These are phyloP conservation scores for Dioscorea alata DNA, from an alignment of 106 monocot genomes.

Conservation along the genomic window DNA sequence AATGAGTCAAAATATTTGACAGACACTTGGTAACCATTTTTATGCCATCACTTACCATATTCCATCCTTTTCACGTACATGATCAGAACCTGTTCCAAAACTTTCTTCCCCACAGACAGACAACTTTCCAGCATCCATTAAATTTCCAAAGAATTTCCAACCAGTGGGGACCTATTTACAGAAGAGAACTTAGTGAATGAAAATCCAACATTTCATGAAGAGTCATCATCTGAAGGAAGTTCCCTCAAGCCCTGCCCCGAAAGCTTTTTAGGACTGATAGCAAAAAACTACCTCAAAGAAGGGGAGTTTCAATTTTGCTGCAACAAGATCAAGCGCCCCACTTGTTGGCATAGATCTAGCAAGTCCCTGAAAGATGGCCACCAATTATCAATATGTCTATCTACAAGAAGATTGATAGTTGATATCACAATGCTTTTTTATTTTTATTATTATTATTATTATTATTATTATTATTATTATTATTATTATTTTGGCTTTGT, in stretches of 20 bases:
- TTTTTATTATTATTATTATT: no score
- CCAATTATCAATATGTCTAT: background rate
- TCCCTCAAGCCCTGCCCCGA: no score
- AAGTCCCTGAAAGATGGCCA: constrained; percentile 55
- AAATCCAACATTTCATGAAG: no score
- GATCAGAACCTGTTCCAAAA: constrained; percentile 99
- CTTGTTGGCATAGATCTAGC: constrained; percentile 99
- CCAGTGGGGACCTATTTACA: constrained; percentile 84
- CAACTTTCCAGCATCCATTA: constrained; percentile 96
- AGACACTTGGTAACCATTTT: no score
- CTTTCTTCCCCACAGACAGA: constrained; percentile 99
- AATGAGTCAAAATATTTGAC: no score
- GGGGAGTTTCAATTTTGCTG: constrained; percentile 81
- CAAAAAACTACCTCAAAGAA: constrained; percentile 75
- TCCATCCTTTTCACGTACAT: constrained; percentile 99
- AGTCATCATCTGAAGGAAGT: no score
- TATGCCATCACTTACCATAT: constrained; percentile 53
- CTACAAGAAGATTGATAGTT: background rate
- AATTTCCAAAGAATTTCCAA: constrained; percentile 99
- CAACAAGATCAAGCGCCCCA: constrained; percentile 94
- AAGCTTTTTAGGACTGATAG: background rate
- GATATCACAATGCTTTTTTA: background rate
- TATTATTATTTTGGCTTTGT: background rate
- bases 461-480: no score
- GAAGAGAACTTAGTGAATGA: background rate